Evolutionary conservation across 2,329 filamentous ascomycete species (phyloP).

Genomic region (Exophiala phaeomuriformis): DNA sequence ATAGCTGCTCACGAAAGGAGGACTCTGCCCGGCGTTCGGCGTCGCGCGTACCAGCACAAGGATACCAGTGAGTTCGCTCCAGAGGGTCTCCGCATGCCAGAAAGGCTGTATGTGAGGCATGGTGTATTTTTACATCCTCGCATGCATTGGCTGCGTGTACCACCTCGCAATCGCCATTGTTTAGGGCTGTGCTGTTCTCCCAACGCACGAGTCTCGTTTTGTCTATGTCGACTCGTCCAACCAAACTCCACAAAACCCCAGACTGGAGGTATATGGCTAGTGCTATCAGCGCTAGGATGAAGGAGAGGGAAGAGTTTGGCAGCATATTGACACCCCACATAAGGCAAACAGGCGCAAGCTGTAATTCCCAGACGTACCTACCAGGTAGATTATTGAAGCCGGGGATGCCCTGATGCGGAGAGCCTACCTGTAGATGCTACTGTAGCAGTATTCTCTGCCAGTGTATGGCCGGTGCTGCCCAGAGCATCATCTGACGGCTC

Average conservation of each 20-base stretch:
- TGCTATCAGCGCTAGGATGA: slow-evolving; percentile 8
- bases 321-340: slow-evolving; percentile 1
- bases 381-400: too few relatives aligned
- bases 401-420: too few relatives aligned
- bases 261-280: slow-evolving; percentile 14
- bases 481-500: too few relatives aligned
- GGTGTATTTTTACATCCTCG: slow-evolving; percentile 23
- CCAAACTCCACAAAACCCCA: slow-evolving; percentile 2
- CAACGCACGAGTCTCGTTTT: slow-evolving; percentile 16
- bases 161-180: slow-evolving; percentile 16
- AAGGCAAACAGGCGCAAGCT: not conserved
- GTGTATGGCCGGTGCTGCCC: too few relatives aligned
- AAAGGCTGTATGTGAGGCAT: slow-evolving; percentile 18
- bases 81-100: slow-evolving; percentile 17
- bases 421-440: too few relatives aligned
- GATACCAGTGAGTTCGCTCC: slow-evolving; percentile 20
- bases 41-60: slow-evolving; percentile 14
- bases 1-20: slow-evolving; percentile 18
- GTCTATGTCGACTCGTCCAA: slow-evolving; percentile 16
- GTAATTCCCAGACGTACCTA: too few relatives aligned
- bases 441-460: too few relatives aligned
- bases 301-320: slow-evolving; percentile 1
- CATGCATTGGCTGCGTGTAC: slow-evolving; percentile 14
- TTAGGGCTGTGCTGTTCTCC: slow-evolving; percentile 16
- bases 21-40: slow-evolving; percentile 11